Evolutionary conservation across 257 asterid genomes (phyloP).

Genomic region (Nicotiana noctiflora): DNA sequence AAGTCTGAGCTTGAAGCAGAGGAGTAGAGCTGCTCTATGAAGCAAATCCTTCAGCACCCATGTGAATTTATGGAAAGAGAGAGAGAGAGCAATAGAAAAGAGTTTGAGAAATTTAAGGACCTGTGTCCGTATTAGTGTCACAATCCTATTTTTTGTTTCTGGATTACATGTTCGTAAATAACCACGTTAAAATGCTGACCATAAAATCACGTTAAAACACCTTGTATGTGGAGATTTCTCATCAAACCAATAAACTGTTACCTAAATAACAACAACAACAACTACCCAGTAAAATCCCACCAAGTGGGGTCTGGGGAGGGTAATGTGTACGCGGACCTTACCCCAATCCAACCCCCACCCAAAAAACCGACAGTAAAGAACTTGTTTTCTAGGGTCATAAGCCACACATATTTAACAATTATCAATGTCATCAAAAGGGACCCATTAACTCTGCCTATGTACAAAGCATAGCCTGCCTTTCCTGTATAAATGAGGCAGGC

Average conservation of each 20-base stretch:
- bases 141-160: neutral
- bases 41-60: neutral
- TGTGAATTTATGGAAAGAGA: neutral
- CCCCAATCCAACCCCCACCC: neutral
- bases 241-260: too few relatives aligned
- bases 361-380: neutral
- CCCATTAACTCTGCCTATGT: neutral
- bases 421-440: neutral
- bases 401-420: neutral
- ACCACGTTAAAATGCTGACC: neutral
- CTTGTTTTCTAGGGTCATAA: neutral
- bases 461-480: neutral
- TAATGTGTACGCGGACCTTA: too few relatives aligned
- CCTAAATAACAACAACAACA: too few relatives aligned
- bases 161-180: neutral
- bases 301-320: too few relatives aligned
- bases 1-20: neutral
- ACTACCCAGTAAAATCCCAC: too few relatives aligned
- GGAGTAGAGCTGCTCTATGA: neutral
- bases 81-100: neutral
- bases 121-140: neutral
- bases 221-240: too few relatives aligned
- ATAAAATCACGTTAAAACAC: too few relatives aligned
- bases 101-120: neutral
- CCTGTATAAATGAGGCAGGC: neutral